Conservation (phyloP, 2,329 filamentous ascomycete genomes). For the Apiospora koreana region DNA sequence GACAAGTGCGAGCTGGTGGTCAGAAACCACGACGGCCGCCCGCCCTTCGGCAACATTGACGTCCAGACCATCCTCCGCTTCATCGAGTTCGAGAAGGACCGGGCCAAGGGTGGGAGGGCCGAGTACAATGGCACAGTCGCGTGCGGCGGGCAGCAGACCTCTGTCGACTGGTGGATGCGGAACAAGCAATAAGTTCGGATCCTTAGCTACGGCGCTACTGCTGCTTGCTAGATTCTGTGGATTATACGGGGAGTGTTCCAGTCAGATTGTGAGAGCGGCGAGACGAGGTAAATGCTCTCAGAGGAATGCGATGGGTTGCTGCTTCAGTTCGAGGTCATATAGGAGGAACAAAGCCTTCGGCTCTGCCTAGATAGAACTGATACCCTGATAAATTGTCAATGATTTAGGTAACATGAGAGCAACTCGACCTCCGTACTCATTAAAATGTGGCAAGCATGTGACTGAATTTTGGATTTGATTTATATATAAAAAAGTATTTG, state of each 20-base stretch:
- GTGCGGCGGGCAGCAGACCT: neutral
- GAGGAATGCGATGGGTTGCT: neutral
- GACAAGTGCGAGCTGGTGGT: neutral
- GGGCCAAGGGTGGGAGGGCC: neutral
- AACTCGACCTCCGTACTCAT: too few relatives aligned
- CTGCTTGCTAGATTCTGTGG: neutral
- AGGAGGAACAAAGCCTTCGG: neutral
- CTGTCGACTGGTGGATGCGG: neutral
- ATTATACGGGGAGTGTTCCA: too few relatives aligned
- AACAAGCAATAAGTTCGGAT: neutral
- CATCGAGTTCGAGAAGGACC: neutral
- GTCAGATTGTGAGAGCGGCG: neutral
- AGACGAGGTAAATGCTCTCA: neutral
- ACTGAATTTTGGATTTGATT: neutral
- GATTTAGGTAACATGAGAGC: too few relatives aligned
- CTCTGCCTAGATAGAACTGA: neutral
- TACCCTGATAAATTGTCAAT: too few relatives aligned
- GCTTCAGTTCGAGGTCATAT: too few relatives aligned
- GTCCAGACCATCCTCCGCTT: neutral
- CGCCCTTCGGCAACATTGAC: neutral
- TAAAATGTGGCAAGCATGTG: neutral
- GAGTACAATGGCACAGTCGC: neutral
- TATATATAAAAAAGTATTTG: neutral
- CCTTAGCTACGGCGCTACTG: neutral
- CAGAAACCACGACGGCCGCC: neutral